Base-by-base conservation (phyloP, 805 yeast genomes). In the Huiozyma sinensis region DNA sequence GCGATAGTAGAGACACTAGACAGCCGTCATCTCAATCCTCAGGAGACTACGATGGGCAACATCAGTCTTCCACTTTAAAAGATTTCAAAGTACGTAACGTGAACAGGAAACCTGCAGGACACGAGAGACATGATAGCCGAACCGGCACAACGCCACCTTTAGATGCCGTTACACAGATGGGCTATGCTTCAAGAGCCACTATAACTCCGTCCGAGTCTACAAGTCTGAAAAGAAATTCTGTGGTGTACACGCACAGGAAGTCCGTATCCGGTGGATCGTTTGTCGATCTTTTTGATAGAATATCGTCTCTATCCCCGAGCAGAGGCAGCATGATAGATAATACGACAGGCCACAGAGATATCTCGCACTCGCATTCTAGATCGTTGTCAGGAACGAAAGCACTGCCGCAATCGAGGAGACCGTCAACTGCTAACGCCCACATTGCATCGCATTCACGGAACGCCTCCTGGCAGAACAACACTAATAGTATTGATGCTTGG, bases 181-280 rank as follows among this genome's bases (percentile, higher is more conserved):
- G 24, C 24, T 17, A 17, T 17, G 24, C 24, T 17, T 17, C 24
- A 17, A 24, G 34, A 3, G 12, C 6, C 5, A 31, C 31, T 6
- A 17, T 7, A 5, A 27, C 33, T 17, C 31, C 39, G 6, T 12
- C 7, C 2, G 36, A 28, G 11, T 17, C 24, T 17, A 28, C 29
- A 29, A 6, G 35, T 4, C 27, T 27, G 8, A 44, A 44, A 9
- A 41, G 44, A 30, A 44, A 39, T 13, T 41, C 48, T 13, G 39
- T 33, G 8, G 24, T 48, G 6, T 38, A 43, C 27, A 28, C 44
- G 13, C 67, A 63, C 45, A 53, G 48, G 42, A 61, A 58, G 38
- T 51, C 54, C 4, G 50, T 47, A 8, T 61, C 66, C 12, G 65
- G 64, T 13, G 57, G 65, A 2, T 62, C 66, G 0, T 63, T 63